Conservation (phyloP, 2,329 filamentous ascomycete species). For the Macrophomina phaseolina region DNA sequence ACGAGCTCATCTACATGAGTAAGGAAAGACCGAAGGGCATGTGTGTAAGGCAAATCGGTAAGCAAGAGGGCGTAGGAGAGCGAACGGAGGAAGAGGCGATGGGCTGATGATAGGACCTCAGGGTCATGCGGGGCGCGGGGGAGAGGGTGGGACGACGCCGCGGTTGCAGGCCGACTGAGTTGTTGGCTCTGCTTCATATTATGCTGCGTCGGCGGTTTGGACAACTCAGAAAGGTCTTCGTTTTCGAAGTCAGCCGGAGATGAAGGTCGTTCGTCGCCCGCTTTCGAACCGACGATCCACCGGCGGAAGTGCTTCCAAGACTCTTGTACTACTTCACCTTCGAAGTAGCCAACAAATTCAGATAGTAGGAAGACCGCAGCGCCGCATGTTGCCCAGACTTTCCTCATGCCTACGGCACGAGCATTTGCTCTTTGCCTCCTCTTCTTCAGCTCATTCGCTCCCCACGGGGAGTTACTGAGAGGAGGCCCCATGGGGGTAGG, state of each 20-base stretch:
- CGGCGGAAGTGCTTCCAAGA: conserved; percentile 79
- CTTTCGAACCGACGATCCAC: conserved; percentile 64
- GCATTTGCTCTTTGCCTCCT: conserved; percentile 68
- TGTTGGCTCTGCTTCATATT: conserved; percentile 6
- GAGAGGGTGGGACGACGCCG: not conserved
- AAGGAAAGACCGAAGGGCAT: conserved; percentile 69
- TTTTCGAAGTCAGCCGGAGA: not conserved
- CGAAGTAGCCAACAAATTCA: conserved; percentile 85
- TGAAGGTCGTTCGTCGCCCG: not conserved
- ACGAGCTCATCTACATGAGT: conserved; percentile 81
- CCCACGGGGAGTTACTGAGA: conserved; percentile 65
- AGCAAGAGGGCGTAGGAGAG: conserved; percentile 72
- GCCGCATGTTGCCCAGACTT: conserved; percentile 87
- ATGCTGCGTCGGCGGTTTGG: not conserved
- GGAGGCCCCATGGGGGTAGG: conserved; percentile 70
- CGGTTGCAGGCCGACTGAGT: conserved; percentile 8
- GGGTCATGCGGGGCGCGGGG: conserved; percentile 70
- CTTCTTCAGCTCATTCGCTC: conserved; percentile 64
- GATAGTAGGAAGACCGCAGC: conserved; percentile 88
- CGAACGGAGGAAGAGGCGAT: conserved; percentile 75
- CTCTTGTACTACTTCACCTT: conserved; percentile 83
- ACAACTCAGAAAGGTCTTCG: not conserved
- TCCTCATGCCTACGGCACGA: conserved; percentile 73
- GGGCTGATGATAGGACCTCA: conserved; percentile 80
- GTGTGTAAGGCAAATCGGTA: conserved; percentile 67